Evolutionary conservation across 805 yeast genomes (phyloP).

Genomic region (Schizosaccharomyces lindneri): DNA sequence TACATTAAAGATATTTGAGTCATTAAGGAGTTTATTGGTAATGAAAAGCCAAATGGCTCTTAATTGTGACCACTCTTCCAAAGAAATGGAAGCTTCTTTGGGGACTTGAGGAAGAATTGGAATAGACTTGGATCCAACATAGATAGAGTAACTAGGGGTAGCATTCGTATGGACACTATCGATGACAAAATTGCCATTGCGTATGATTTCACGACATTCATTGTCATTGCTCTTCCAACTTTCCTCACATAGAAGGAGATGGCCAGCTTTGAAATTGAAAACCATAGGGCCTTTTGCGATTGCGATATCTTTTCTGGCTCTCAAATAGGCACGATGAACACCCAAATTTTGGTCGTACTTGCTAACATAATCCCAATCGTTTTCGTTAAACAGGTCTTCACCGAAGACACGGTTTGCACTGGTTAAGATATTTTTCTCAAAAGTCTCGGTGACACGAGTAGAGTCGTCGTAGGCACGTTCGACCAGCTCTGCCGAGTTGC

Average conservation of each 20-base stretch:
- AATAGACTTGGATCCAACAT: slow-evolving; percentile 3
- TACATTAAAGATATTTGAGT: slow-evolving; percentile 6
- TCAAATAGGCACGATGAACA: slow-evolving; percentile 8
- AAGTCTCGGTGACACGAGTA: slow-evolving; percentile 6
- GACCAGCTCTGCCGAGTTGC: slow-evolving; percentile 7
- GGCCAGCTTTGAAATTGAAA: slow-evolving; percentile 3
- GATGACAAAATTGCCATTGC: neutral
- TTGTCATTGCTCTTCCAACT: slow-evolving; percentile 7
- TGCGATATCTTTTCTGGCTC: slow-evolving; percentile 4
- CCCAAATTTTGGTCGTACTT: slow-evolving; percentile 6
- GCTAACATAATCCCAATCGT: slow-evolving; percentile 8
- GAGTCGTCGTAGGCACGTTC: slow-evolving; percentile 8
- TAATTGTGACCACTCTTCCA: slow-evolving; percentile 7
- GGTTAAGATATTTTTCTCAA: slow-evolving; percentile 8
- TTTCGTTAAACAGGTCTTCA: slow-evolving; percentile 3
- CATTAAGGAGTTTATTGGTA: slow-evolving; percentile 6
- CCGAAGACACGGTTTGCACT: slow-evolving; percentile 6
- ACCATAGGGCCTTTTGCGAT: neutral
- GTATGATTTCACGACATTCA: slow-evolving; percentile 4
- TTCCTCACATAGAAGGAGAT: slow-evolving; percentile 6
- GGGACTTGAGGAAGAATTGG: neutral
- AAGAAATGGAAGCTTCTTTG: slow-evolving; percentile 4
- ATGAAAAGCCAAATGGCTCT: slow-evolving; percentile 9
- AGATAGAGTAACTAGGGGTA: slow-evolving; percentile 5
- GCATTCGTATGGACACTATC: neutral